phyloP scores from a whole-genome alignment of 345 rosid species.

The Gossypium bickii region DNA sequence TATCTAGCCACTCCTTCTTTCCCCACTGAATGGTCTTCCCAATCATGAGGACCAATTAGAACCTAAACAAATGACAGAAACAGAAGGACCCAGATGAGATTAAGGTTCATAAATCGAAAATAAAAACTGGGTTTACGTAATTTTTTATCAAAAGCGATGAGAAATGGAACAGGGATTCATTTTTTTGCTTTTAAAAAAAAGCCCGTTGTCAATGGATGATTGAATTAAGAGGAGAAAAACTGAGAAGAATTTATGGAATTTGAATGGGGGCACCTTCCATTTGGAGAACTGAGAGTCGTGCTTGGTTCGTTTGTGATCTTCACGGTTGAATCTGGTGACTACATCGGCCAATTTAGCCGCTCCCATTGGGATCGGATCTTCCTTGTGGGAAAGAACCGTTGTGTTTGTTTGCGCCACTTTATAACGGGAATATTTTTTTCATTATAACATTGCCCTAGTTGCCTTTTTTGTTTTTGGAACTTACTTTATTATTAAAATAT shows the following conservation, averaged over 20 bases:
- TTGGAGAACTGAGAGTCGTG: constrained; percentile 68
- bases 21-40: constrained; percentile 59
- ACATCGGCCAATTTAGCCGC: neutral
- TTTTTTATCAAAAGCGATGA: too few species aligned
- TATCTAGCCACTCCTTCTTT: constrained; percentile 73
- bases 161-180: too few species aligned
- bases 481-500: neutral
- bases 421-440: neutral
- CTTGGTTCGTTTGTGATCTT: constrained; percentile 59
- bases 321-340: constrained; percentile 47
- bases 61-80: constrained; percentile 34
- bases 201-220: neutral
- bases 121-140: too few species aligned
- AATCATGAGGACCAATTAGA: constrained; percentile 66
- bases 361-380: neutral
- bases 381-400: neutral
- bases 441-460: neutral
- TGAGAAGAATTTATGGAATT: neutral
- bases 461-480: neutral
- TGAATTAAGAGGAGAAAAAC: neutral
- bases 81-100: neutral
- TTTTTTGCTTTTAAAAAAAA: neutral
- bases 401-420: neutral
- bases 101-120: neutral
- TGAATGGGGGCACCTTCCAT: constrained; percentile 54